Conservation (phyloP, 345 rosid species). For the Trapa bicornis region DNA sequence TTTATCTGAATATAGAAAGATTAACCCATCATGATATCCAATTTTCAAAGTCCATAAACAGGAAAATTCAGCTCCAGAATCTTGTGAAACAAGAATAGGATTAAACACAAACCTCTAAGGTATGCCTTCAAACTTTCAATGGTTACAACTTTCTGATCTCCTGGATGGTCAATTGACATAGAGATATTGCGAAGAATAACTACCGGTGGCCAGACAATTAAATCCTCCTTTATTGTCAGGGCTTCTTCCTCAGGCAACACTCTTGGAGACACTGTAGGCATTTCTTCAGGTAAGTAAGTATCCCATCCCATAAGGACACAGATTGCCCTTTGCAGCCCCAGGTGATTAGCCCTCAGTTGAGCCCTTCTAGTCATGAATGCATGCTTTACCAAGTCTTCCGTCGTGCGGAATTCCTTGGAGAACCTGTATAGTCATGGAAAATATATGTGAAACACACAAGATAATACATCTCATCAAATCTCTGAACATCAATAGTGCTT, state of each 20-base stretch:
- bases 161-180: constrained; percentile 31
- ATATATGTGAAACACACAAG: not conserved
- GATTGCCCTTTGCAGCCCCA: constrained; percentile 47
- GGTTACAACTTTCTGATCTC: constrained; percentile 37
- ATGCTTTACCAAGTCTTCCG: constrained; percentile 38
- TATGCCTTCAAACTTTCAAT: constrained; percentile 36
- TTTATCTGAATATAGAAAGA: not conserved
- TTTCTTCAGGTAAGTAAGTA: constrained; percentile 23
- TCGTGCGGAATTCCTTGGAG: constrained; percentile 41
- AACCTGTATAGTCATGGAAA: constrained; percentile 17
- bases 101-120: constrained; percentile 28
- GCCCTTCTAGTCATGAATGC: constrained; percentile 42
- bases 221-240: constrained; percentile 32
- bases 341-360: constrained; percentile 37
- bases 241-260: constrained; percentile 32
- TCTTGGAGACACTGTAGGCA: constrained; percentile 29
- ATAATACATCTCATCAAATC: not conserved
- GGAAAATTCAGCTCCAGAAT: too few species aligned
- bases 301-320: constrained; percentile 50
- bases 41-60: not conserved
- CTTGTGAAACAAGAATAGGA: not conserved
- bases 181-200: constrained; percentile 40
- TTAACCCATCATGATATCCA: not conserved
- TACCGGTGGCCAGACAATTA: constrained; percentile 44
- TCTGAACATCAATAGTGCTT: not conserved